Percentiles rank a stretch among this genome's conserved stretches.
Conservation (phyloP, 495 filamentous ascomycete genomes). For the Penicillium alfredii region DNA sequence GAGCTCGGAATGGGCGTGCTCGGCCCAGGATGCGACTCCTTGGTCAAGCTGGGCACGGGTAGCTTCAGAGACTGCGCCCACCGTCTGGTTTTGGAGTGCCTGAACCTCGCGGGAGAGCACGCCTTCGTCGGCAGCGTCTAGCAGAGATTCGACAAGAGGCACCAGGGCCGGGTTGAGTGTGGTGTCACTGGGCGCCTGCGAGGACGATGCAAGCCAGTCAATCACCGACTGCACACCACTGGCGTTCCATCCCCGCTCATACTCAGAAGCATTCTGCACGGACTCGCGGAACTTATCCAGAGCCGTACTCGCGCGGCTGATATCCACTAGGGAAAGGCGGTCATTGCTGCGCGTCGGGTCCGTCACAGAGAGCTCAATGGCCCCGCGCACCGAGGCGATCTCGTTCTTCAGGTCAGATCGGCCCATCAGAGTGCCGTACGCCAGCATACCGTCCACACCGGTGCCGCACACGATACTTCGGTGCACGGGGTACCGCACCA, state of each 20-base stretch:
- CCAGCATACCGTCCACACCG: slow-evolving; percentile 51
- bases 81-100: slow-evolving; percentile 28
- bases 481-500: slow-evolving; percentile 79
- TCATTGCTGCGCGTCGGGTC: slow-evolving; percentile 24
- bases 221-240: slow-evolving; percentile 60
- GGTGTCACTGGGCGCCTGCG: slow-evolving; percentile 35
- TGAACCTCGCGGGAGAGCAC: slow-evolving; percentile 46
- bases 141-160: slow-evolving; percentile 59
- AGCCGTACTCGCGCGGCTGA: slow-evolving; percentile 50
- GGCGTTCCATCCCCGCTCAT: slow-evolving; percentile 66
- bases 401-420: slow-evolving; percentile 31
- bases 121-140: slow-evolving; percentile 50
- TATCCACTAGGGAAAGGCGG: slow-evolving; percentile 47
- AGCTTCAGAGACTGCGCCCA: slow-evolving; percentile 32
- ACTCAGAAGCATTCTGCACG: slow-evolving; percentile 59
- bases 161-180: slow-evolving; percentile 56
- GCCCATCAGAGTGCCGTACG: slow-evolving; percentile 43
- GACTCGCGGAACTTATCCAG: slow-evolving; percentile 60
- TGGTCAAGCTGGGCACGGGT: slow-evolving; percentile 47
- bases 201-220: slow-evolving; percentile 57
- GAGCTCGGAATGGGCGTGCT: slow-evolving; percentile 75
- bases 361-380: slow-evolving; percentile 45
- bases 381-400: slow-evolving; percentile 45
- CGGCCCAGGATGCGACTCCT: slow-evolving; percentile 64
- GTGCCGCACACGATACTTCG: slow-evolving; percentile 69